Evolutionary conservation across 2,329 filamentous ascomycete genomes (phyloP).

Genomic region (Mariannaea sp.): DNA sequence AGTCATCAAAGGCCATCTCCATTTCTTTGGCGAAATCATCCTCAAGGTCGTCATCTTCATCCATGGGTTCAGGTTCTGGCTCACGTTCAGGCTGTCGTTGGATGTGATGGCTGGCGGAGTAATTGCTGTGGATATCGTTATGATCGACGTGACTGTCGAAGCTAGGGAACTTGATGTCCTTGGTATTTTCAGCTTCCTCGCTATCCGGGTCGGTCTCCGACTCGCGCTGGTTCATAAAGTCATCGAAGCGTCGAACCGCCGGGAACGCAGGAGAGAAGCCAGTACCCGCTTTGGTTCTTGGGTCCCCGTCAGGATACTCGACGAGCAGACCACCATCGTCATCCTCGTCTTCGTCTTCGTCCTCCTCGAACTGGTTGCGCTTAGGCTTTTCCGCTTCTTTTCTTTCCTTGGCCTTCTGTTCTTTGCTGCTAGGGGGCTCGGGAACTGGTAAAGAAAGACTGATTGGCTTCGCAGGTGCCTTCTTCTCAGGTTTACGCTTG

Average conservation of each 20-base stretch:
- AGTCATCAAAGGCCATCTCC: conserved; percentile 55
- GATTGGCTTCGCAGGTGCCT: conserved; percentile 43
- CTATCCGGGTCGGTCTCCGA: conserved; percentile 54
- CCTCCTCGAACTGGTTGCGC: conserved; percentile 48
- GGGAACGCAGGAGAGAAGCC: conserved; percentile 58
- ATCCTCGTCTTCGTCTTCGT: conserved; percentile 60
- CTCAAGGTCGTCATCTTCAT: conserved; percentile 42
- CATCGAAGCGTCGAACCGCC: conserved; percentile 55
- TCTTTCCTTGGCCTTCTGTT: conserved; percentile 22
- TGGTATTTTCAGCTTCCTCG: conserved; percentile 52
- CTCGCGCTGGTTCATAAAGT: conserved; percentile 55
- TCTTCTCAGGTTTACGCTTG: conserved; percentile 42
- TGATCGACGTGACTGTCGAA: not conserved
- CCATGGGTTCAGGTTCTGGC: conserved; percentile 38
- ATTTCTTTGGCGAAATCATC: conserved; percentile 56
- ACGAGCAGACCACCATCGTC: conserved; percentile 62
- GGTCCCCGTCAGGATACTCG: conserved; percentile 62
- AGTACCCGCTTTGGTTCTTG: conserved; percentile 37
- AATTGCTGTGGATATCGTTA: not conserved
- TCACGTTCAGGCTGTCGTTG: conserved; percentile 34
- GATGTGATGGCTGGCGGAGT: conserved; percentile 50
- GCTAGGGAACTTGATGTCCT: conserved; percentile 58
- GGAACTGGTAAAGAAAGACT: conserved; percentile 45
- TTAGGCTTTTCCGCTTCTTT: conserved; percentile 34
- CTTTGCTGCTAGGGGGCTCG: conserved; percentile 23